A percentile compares a stretch with the other conserved stretches of the same genome.
These are phyloP conservation scores for Plenodomus tracheiphilus DNA, from an alignment of 2,329 filamentous ascomycete species.

Conservation along the genomic window DNA sequence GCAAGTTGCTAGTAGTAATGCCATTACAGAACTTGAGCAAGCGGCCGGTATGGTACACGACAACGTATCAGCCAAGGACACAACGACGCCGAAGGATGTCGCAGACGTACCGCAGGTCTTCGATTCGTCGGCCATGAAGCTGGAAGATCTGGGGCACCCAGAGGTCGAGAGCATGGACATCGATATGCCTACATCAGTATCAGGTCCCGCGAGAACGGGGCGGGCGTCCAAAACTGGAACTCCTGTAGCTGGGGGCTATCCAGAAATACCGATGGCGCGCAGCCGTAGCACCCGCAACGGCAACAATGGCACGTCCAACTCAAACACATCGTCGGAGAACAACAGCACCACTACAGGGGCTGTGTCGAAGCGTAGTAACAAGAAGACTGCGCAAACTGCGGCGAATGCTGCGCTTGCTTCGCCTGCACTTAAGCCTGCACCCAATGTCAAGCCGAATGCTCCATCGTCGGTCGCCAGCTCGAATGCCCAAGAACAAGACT, in stretches of 20 bases:
- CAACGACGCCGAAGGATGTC: conserved; percentile 36
- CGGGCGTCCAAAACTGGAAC: conserved; percentile 54
- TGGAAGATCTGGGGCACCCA: conserved; percentile 55
- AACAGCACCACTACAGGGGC: conserved; percentile 40
- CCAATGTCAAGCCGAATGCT: conserved; percentile 32
- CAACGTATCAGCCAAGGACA: conserved; percentile 25
- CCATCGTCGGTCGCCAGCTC: conserved; percentile 40
- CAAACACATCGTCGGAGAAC: conserved; percentile 46
- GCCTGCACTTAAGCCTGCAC: conserved; percentile 29
- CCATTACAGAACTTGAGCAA: conserved; percentile 38
- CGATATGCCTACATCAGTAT: conserved; percentile 32
- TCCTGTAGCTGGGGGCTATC: conserved; percentile 50
- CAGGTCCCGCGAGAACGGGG: conserved; percentile 42
- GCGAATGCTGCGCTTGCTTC: conserved; percentile 29
- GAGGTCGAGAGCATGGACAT: conserved; percentile 46
- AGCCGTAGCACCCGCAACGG: conserved; percentile 49
- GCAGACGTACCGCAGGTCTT: conserved; percentile 33
- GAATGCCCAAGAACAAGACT: conserved; percentile 37
- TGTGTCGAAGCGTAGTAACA: conserved; percentile 42
- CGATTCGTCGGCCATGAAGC: conserved; percentile 56
- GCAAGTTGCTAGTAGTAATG: conserved; percentile 31
- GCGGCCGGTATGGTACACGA: conserved; percentile 31
- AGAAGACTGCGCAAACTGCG: conserved; percentile 34
- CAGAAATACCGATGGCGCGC: conserved; percentile 47
- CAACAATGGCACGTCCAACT: conserved; percentile 41